Base-by-base conservation (phyloP, 176 grass and related monocot genomes). In the Luzula sylvatica region DNA sequence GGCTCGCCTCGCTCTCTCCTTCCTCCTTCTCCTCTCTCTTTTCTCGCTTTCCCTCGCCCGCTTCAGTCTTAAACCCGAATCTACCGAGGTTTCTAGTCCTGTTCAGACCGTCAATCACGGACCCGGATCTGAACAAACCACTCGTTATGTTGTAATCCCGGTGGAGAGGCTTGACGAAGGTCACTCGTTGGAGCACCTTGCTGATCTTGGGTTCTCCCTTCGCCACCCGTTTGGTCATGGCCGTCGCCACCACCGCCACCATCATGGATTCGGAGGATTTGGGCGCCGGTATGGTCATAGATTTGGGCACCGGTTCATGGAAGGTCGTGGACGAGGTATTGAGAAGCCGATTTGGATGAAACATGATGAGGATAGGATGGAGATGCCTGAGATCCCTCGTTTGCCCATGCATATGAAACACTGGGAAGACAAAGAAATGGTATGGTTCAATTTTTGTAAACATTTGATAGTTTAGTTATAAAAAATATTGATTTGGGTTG, bases 1-100 rank as follows among this genome's bases (percentile, higher is more conserved):
- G 84, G 65, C 78, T 4, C 78, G 70, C 18, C 21, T 48, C 8
- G 30, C 74, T 14, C 38, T 65, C 49, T 3, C 38, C 53, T 46
- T 68, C 26, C n/a, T 52, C 19, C 58, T 72, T 26, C 42, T 82
- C 35, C 44, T 76, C 63, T 52, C 53, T 21, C 17, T 68, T 53
- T 21, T 75, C 30, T 62, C 61, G 65, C 46, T 78, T 50, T 72
- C 59, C 11, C 46, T 50, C 26, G 71, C 72, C 29, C 64, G 58
- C 46, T 16, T 7, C 68, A 0, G 22, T 3, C 38, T 49, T 15
- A 32, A 56, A 18, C 23, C 4, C 3, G 28, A n/a, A n/a, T n/a
- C n/a, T n/a, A n/a, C n/a, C n/a, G n/a, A n/a, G n/a, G n/a, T n/a
- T n/a, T n/a, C n/a, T n/a, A n/a, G n/a, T n/a, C n/a, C n/a, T n/a